Evolutionary conservation across 495 filamentous ascomycete genomes (phyloP), one percentile per base, ranked within the genome.

Genomic region (Entonaema liquescens): DNA sequence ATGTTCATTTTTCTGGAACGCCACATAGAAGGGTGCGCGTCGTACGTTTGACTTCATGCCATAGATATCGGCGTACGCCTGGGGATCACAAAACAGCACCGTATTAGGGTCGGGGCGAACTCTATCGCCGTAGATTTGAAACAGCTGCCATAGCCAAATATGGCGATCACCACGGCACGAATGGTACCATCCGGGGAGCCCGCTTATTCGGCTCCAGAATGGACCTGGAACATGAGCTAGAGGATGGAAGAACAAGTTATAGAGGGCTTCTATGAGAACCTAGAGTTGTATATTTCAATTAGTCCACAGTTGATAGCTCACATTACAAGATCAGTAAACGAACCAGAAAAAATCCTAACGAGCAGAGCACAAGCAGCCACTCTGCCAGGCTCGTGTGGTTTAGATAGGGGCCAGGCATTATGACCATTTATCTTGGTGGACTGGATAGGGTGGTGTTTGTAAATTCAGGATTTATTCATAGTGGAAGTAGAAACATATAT

Each of bases 11-110:
- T 61, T 21, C 17, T 23, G 50, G 28, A 44, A 73, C 19, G 55
- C 59, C 15, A 21, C 38, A 54, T 80, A 81, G 54, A 78, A 79
- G 1, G 15, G 26, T 17, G 50, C 63, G 19, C 73, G 67, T 23
- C 53, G 60, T 4, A 76, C 74, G 40, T 82, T 81, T 1, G 78
- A 63, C 33, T 75, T 79, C 13, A 29, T 60, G 25, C 68, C 59
- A 59, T 80, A 80, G 28, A 79, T 80, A 1, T 58, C 68, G 7
- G 38, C 28, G 33, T 77, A 59, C 1, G 69, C 77, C 11, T 62
- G 35, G 6, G 75, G 60, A n/a, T 62, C 59, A 38, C 72, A 59
- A 63, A 82, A 76, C 3, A 79, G 36, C 9, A 82, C 58, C 0
- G 17, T 47, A 19, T 65, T 75, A 17, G 80, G 77, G 15, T 62